Evolutionary conservation across 2,329 filamentous ascomycete species (phyloP), one percentile per base, ranked within the genome.

Genomic region (Pyrenophora tritici-repentis): DNA sequence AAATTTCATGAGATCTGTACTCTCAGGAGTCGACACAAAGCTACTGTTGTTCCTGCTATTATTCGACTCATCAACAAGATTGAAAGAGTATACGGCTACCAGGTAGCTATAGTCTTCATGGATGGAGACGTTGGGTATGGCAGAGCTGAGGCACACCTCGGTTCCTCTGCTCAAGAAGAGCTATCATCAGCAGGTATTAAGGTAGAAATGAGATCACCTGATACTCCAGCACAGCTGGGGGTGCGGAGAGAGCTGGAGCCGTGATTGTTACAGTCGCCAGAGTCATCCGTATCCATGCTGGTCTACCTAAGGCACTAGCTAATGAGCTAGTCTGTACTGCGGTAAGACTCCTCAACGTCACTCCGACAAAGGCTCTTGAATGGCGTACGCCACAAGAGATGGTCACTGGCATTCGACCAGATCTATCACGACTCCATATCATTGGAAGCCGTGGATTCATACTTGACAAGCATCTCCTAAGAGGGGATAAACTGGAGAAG

Each of bases 331-430:
- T 49, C 9, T 34, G 33, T 16, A 47, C 51, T 18, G 55, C 51
- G 12, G 42, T 6, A n/a, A 56, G 55, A 31, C 31, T 56, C 6
- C 34, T 47, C 40, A 60, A 60, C 39, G 17, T 53, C 1, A 58
- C 55, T 1, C 55, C 55, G 2, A 45, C 17, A 5, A 29, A 41
- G 32, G 7, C 20, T 48, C 17, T 55, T 39, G 38, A 34, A 1
- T 41, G 22, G 38, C 38, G 38, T 41, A 41, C 22, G 17, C 38
- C 22, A 13, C 22, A 41, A n/a, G 38, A 41, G 38, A 41, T 41
- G n/a, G 24, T 41, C 12, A 41, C 38, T 41, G 22, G 38, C 38
- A 6, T 41, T 6, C 3, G 24, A 1, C 38, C n/a, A 16, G 14
- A 41, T 22, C 38, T 41, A 1, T 41, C 24, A 2, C 22, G 22